Percentiles rank a stretch among this genome's conserved stretches.
These are phyloP conservation scores for Gossypium lobatum DNA, from an alignment of 441 rosid species.

Conservation along the genomic window DNA sequence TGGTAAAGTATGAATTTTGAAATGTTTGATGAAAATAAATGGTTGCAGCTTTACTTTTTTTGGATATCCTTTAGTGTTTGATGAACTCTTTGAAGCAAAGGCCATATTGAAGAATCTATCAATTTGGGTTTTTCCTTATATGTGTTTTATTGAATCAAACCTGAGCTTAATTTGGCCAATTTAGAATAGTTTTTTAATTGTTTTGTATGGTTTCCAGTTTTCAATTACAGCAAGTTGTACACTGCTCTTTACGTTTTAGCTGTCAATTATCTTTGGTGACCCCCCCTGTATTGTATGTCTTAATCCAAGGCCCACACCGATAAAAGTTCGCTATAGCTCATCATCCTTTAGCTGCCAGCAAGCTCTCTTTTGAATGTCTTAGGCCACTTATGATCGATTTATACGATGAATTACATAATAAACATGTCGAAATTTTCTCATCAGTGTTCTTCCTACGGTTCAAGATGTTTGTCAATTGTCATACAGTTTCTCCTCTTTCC, in stretches of 20 bases:
- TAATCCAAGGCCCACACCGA: constrained; percentile 11
- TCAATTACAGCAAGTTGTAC: constrained; percentile 8
- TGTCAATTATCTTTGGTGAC: constrained; percentile 21
- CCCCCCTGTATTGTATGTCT: constrained; percentile 2
- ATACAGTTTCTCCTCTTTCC: background rate
- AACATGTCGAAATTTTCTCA: background rate
- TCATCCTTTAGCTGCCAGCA: constrained; percentile 7
- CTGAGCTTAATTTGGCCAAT: background rate
- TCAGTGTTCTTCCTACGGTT: background rate
- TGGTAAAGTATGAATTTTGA: constrained; percentile 4
- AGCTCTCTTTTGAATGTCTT: constrained; percentile 10
- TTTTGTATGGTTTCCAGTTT: constrained; percentile 11
- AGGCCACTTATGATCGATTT: background rate
- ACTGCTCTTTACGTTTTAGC: constrained; percentile 5
- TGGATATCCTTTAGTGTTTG: background rate
- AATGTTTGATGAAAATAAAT: background rate
- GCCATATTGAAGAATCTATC: background rate
- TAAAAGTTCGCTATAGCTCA: constrained; percentile 19
- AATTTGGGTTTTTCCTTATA: background rate
- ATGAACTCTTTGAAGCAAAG: background rate
- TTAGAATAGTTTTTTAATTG: constrained; percentile 3
- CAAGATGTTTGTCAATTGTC: background rate
- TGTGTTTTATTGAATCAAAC: background rate
- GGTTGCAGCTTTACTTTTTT: background rate
- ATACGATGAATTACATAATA: background rate